Evolutionary conservation across 2,329 filamentous ascomycete species (phyloP).

Genomic region (Verticillium nonalfalfae): DNA sequence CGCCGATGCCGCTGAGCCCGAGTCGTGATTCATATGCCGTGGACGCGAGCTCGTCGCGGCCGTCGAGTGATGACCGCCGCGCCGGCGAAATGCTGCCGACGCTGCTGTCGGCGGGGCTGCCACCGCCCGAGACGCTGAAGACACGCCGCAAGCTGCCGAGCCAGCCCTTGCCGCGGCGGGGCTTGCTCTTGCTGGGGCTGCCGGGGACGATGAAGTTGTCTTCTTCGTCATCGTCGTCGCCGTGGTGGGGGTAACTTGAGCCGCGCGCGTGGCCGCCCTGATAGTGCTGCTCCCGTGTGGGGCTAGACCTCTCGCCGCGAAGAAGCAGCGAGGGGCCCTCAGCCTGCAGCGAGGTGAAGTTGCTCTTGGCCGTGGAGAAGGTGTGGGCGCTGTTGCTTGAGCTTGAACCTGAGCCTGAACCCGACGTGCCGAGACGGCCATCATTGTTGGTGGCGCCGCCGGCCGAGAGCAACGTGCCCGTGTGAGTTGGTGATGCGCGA

Average conservation of each 20-base stretch:
- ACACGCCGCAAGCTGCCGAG: slow-evolving; percentile 62
- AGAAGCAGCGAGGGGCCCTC: slow-evolving; percentile 43
- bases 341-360: slow-evolving; percentile 43
- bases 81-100: neutral
- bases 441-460: slow-evolving; percentile 3
- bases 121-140: slow-evolving; percentile 38
- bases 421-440: slow-evolving; percentile 9
- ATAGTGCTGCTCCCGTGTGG: neutral
- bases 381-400: slow-evolving; percentile 32
- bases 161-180: slow-evolving; percentile 47
- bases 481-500: neutral
- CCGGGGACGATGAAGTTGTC: slow-evolving; percentile 29
- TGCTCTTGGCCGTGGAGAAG: slow-evolving; percentile 48
- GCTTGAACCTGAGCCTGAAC: slow-evolving; percentile 25
- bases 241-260: neutral
- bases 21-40: slow-evolving; percentile 38
- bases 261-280: neutral
- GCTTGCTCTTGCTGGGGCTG: slow-evolving; percentile 52
- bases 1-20: slow-evolving; percentile 37
- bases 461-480: slow-evolving; percentile 8
- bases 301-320: slow-evolving; percentile 3
- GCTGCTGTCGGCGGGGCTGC: slow-evolving; percentile 13
- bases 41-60: slow-evolving; percentile 20
- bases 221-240: slow-evolving; percentile 27
- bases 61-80: slow-evolving; percentile 18